A percentile compares a stretch with the other conserved stretches of the same genome.
Conservation (phyloP, 805 yeast species). For the Geotrichum ghanense region DNA sequence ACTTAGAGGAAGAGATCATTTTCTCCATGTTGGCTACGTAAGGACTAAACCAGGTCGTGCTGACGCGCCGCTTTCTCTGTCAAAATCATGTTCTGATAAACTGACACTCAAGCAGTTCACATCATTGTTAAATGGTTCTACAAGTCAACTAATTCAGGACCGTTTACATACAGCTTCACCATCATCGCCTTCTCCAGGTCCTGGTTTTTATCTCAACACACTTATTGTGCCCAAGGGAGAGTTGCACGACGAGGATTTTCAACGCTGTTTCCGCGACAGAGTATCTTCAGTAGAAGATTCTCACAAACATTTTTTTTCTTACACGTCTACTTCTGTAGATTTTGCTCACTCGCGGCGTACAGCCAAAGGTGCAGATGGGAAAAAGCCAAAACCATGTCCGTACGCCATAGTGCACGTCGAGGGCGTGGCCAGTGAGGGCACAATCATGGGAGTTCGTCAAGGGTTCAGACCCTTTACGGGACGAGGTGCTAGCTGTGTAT, state of each 20-base stretch:
- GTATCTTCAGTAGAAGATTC: constrained; percentile 5
- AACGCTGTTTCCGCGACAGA: constrained; percentile 21
- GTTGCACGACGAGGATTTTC: constrained; percentile 15
- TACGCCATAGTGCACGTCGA: constrained; percentile 7
- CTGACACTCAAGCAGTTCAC: constrained; percentile 46
- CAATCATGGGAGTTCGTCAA: constrained; percentile 19
- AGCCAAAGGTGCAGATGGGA: background rate
- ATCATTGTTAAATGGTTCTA: constrained; percentile 25
- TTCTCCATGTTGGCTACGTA: constrained; percentile 46
- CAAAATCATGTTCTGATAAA: constrained; percentile 89
- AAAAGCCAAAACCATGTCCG: constrained; percentile 11
- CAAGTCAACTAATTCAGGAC: constrained; percentile 11
- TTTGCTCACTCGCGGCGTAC: background rate
- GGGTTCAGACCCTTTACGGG: constrained; percentile 15
- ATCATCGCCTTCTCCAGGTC: background rate
- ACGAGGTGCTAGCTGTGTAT: constrained; percentile 14
- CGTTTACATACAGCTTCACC: background rate
- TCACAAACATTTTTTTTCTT: background rate
- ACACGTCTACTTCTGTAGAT: background rate
- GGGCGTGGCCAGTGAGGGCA: constrained; percentile 9
- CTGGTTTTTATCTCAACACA: constrained; percentile 16
- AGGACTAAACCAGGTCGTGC: constrained; percentile 88
- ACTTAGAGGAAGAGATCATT: constrained; percentile 56
- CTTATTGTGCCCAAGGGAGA: constrained; percentile 20
- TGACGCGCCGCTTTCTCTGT: constrained; percentile 60